phyloP scores from a whole-genome alignment of 345 rosid genomes.

The Conringia planisiliqua region DNA sequence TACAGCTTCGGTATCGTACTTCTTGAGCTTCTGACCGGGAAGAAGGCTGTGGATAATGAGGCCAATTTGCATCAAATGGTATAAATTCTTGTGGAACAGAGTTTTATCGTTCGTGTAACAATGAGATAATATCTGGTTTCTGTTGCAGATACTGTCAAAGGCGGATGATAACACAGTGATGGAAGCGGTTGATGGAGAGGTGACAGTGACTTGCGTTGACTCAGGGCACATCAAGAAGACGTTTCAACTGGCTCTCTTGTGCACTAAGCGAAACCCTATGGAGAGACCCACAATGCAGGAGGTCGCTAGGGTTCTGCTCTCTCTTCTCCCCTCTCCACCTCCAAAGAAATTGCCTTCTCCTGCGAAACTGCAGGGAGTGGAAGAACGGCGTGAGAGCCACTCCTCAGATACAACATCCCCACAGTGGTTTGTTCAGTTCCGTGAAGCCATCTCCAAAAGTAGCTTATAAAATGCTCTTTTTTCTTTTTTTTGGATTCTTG shows the following conservation, averaged over 20 bases:
- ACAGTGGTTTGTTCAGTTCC: constrained; percentile 70
- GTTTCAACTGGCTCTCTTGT: constrained; percentile 75
- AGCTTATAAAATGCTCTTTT: constrained; percentile 36
- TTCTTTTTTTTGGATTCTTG: not conserved
- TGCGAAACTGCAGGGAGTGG: constrained; percentile 24
- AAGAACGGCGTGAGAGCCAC: constrained; percentile 19
- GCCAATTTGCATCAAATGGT: constrained; percentile 92
- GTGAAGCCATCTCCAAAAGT: constrained; percentile 70
- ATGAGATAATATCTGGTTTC: not conserved
- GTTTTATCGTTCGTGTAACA: too few species aligned
- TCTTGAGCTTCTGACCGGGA: constrained; percentile 91
- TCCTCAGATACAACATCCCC: constrained; percentile 27
- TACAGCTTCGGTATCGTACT: constrained; percentile 97
- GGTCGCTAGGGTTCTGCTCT: constrained; percentile 65
- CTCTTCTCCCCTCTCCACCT: constrained; percentile 56
- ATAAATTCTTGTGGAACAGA: not conserved
- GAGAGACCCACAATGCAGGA: constrained; percentile 95
- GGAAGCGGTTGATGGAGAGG: constrained; percentile 93
- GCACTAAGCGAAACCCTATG: constrained; percentile 66
- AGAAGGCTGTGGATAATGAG: constrained; percentile 92
- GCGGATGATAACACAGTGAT: constrained; percentile 77
- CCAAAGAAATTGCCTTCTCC: constrained; percentile 40
- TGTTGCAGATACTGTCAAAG: constrained; percentile 61
- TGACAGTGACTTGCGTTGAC: constrained; percentile 77
- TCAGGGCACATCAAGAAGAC: constrained; percentile 59